These are phyloP conservation scores for Pichia cephalocereana DNA, from an alignment of 805 yeast genomes.

Conservation along the genomic window DNA sequence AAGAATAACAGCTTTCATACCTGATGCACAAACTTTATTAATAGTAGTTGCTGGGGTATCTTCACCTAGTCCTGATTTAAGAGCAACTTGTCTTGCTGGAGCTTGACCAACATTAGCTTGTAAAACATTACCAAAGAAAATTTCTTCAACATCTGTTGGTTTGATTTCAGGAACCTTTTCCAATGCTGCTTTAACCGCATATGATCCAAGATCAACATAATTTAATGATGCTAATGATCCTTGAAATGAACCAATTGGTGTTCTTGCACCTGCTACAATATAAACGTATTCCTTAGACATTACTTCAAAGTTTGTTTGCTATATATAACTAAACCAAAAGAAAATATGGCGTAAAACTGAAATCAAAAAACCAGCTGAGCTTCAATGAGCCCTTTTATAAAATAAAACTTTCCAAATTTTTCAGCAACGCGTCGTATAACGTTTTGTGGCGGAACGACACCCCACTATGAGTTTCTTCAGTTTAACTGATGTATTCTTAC, in stretches of 20 bases:
- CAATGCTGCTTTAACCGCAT: constrained; percentile 84
- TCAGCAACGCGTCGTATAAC: not conserved
- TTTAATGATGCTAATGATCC: constrained; percentile 69
- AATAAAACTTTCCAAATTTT: too few species aligned
- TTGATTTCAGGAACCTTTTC: constrained; percentile 74
- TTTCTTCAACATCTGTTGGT: constrained; percentile 75
- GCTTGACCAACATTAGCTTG: constrained; percentile 95
- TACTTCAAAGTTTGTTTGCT: too few species aligned
- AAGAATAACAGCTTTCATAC: constrained; percentile 81
- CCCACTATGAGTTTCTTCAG: too few species aligned
- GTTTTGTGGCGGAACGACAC: not conserved
- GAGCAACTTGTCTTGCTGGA: constrained; percentile 96
- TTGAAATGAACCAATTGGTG: constrained; percentile 93
- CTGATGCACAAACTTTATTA: constrained; percentile 97
- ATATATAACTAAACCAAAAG: too few species aligned
- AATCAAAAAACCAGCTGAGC: too few species aligned
- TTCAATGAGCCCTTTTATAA: not conserved
- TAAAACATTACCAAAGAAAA: constrained; percentile 85
- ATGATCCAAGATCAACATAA: constrained; percentile 83
- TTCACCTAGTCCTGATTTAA: constrained; percentile 79
- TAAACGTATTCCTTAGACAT: constrained; percentile 47
- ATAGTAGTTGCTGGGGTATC: constrained; percentile 79
- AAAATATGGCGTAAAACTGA: too few species aligned
- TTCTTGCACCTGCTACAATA: constrained; percentile 86
- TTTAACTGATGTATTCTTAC: too few species aligned